Percentiles rank a stretch among this genome's conserved stretches.
phyloP scores from a whole-genome alignment of 441 rosid genomes.

The Adansonia grandidieri region DNA sequence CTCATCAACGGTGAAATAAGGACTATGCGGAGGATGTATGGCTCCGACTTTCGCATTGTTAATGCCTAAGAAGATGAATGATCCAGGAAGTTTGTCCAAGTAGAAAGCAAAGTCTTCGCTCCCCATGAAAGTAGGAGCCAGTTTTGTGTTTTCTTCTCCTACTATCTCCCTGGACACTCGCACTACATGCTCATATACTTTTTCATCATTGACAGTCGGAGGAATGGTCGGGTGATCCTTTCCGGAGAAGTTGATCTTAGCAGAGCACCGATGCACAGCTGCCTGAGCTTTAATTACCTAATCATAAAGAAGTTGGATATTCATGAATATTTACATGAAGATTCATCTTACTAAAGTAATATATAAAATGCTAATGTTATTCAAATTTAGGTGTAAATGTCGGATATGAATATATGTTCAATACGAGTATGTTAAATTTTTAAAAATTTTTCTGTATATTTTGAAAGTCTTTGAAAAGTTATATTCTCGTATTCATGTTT shows the following conservation, averaged over 20 bases:
- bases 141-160: slow-evolving; percentile 47
- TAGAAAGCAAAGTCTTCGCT: slow-evolving; percentile 70
- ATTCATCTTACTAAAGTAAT: too few species aligned
- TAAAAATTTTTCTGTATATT: too few species aligned
- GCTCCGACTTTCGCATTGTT: slow-evolving; percentile 48
- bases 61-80: slow-evolving; percentile 47
- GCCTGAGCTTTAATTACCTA: slow-evolving; percentile 31
- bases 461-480: too few species aligned
- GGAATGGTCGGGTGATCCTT: slow-evolving; percentile 37
- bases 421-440: too few species aligned
- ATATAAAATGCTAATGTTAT: too few species aligned
- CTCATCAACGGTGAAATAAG: slow-evolving; percentile 55
- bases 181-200: slow-evolving; percentile 38
- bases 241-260: slow-evolving; percentile 35
- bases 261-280: slow-evolving; percentile 43
- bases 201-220: slow-evolving; percentile 52
- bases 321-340: neutral
- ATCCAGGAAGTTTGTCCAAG: slow-evolving; percentile 48
- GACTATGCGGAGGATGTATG: slow-evolving; percentile 49
- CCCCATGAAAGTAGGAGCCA: slow-evolving; percentile 53
- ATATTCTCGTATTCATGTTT: too few species aligned
- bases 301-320: neutral
- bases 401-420: too few species aligned
- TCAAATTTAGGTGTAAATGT: too few species aligned
- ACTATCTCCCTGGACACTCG: slow-evolving; percentile 39